phyloP scores from a whole-genome alignment of 495 filamentous ascomycete species.

The Massariosphaeria phaeospora region DNA sequence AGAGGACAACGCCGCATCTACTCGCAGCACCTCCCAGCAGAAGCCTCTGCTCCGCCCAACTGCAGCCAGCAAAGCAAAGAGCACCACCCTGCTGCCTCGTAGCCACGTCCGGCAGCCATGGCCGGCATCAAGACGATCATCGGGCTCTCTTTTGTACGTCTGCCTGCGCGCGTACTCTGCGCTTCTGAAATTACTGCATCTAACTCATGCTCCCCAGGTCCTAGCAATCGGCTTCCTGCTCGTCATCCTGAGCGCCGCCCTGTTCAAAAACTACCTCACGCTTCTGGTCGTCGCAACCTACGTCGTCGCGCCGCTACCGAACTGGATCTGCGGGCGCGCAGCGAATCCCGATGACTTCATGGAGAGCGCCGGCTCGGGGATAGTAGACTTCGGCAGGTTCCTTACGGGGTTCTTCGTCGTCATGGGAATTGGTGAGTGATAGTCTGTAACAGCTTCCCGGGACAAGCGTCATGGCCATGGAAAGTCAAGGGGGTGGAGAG shows the following conservation, averaged over 20 bases:
- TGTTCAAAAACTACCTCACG: slow-evolving; percentile 88
- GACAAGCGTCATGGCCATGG: no score
- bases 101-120: slow-evolving; percentile 53
- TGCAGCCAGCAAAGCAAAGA: no score
- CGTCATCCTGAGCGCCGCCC: slow-evolving; percentile 93
- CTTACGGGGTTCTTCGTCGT: slow-evolving; percentile 94
- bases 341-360: slow-evolving; percentile 96
- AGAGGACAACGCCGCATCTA: no score
- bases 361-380: slow-evolving; percentile 70
- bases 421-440: slow-evolving; percentile 86
- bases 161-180: neutral
- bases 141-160: slow-evolving; percentile 85
- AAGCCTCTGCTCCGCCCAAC: no score
- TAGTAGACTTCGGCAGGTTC: slow-evolving; percentile 89
- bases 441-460: no score
- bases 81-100: neutral
- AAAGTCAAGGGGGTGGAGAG: neutral
- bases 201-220: slow-evolving; percentile 49
- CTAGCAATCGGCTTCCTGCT: slow-evolving; percentile 98
- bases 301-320: slow-evolving; percentile 85
- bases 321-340: slow-evolving; percentile 87
- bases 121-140: slow-evolving; percentile 98
- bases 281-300: slow-evolving; percentile 94
- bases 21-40: neutral
- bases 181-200: neutral